Conservation (phyloP, 2,329 filamentous ascomycete species). For the Trichoderma oligosporum region DNA sequence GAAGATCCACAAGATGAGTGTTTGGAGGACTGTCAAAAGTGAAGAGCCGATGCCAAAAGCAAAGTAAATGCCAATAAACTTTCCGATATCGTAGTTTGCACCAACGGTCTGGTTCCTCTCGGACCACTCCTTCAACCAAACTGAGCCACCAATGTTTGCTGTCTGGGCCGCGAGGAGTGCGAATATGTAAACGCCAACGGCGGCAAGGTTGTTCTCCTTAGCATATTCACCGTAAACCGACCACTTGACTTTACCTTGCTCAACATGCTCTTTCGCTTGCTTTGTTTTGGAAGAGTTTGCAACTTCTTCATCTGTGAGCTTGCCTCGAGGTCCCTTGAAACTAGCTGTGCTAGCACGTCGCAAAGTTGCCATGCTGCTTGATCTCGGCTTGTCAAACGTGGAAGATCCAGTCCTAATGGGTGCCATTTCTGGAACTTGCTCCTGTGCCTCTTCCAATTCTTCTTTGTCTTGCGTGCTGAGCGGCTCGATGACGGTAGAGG, state of each 20-base stretch:
- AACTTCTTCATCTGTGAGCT: constrained; percentile 79
- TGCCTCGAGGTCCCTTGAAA: constrained; percentile 81
- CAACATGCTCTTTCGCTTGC: constrained; percentile 80
- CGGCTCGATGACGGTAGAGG: constrained; percentile 55
- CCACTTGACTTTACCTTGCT: constrained; percentile 99
- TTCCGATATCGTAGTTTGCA: constrained; percentile 72
- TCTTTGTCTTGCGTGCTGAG: constrained; percentile 52
- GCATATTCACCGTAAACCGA: constrained; percentile 88
- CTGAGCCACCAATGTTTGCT: constrained; percentile 74
- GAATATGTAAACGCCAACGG: constrained; percentile 74
- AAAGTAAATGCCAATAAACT: constrained; percentile 94
- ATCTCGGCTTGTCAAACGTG: constrained; percentile 51
- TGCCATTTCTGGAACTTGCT: constrained; percentile 69
- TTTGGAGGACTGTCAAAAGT: constrained; percentile 82
- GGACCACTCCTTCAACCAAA: constrained; percentile 94
- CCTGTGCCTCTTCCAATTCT: constrained; percentile 73
- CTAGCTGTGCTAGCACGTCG: constrained; percentile 88
- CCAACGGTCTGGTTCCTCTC: constrained; percentile 68
- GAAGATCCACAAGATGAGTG: constrained; percentile 96
- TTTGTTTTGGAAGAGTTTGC: constrained; percentile 68
- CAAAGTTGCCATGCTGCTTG: constrained; percentile 73
- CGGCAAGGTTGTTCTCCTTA: constrained; percentile 84
- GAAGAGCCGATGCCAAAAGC: constrained; percentile 87
- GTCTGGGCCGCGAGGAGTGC: constrained; percentile 78
- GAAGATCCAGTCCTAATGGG: constrained; percentile 61